Conservation (phyloP, 2,329 filamentous ascomycete genomes). For the Aspergillus fumigatus region DNA sequence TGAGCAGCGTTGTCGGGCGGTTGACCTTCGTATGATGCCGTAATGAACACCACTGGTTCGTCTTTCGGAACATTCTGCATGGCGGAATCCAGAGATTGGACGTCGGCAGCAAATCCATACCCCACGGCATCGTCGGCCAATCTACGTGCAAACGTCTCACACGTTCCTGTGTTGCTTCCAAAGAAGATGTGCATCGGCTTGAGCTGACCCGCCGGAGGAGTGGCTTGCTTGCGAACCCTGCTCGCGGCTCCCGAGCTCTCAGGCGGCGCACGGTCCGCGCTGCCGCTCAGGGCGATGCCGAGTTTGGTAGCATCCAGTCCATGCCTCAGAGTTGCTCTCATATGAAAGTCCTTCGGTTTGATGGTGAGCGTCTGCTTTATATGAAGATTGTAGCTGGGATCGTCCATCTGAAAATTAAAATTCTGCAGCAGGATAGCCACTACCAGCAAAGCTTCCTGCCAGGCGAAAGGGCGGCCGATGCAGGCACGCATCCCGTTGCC, state of each 20-base stretch:
- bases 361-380: slow-evolving; percentile 38
- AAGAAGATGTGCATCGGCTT: slow-evolving; percentile 63
- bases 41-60: slow-evolving; percentile 62
- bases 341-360: slow-evolving; percentile 54
- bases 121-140: slow-evolving; percentile 55
- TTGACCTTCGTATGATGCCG: slow-evolving; percentile 69
- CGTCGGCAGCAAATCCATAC: slow-evolving; percentile 56
- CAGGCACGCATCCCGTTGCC: slow-evolving; percentile 67
- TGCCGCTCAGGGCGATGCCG: slow-evolving; percentile 32
- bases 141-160: slow-evolving; percentile 63
- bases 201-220: slow-evolving; percentile 13
- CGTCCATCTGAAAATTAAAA: slow-evolving; percentile 61
- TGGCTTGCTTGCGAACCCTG: slow-evolving; percentile 18
- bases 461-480: slow-evolving; percentile 69
- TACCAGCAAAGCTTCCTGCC: slow-evolving; percentile 64
- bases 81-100: slow-evolving; percentile 59
- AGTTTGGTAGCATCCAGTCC: slow-evolving; percentile 43
- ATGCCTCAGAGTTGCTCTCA: slow-evolving; percentile 55
- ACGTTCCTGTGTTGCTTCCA: slow-evolving; percentile 71
- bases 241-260: slow-evolving; percentile 7
- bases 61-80: slow-evolving; percentile 56
- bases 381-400: slow-evolving; percentile 47
- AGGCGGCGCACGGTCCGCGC: slow-evolving; percentile 3
- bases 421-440: slow-evolving; percentile 64
- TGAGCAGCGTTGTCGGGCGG: slow-evolving; percentile 67